Base-by-base conservation (phyloP, 2,329 filamentous ascomycete genomes). In the Sporothrix phasma region DNA sequence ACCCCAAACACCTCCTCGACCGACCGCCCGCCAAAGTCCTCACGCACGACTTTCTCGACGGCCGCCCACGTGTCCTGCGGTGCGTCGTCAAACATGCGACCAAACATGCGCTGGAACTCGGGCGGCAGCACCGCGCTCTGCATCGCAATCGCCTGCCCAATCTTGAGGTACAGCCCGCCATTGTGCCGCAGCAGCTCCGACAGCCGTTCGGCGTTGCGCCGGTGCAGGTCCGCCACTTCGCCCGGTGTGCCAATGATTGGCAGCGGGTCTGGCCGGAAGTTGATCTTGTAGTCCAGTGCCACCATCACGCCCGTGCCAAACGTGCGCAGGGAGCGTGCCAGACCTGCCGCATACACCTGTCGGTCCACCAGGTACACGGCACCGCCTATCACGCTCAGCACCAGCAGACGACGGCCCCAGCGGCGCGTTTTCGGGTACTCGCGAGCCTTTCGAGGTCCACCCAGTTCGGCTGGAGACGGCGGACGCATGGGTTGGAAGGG, bases 61-160 rank as follows among this genome's bases (percentile, higher is more conserved):
- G 93, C 90, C 68, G 80, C 82, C 92, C 92, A 97, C 47, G 83
- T 81, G 73, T 96, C 94, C 79, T 97, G 92, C 43, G 93, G 92
- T 67, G 94, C 94, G 78, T 97, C 93, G 73, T 97, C 94, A 73
- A 97, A 99, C 91, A 99, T 97, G 71, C 88, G 84, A 24, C 88
- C 81, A 73, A 99, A 99, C 92, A 97, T 97, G 71, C 88, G 87
- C 78, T 96, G 92, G 70, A 97, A 97, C 75, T 96, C 92, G 0
- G 92, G 90, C 29, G 94, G 94, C 67, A 99, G 78, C 29, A 97
- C 87, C 0, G 93, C 93, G 69, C 89, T 93, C 80, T 99, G 94
- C 94, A 97, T 97, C 15, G 93, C 94, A 69, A 99, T 93, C 4
- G 94, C 94, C 79, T 99, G 94, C 0, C 94, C 94, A 65, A 99